These are phyloP conservation scores for Steccherinum ochraceum DNA, from an alignment of 768 basidiomycete genomes.

Conservation along the genomic window DNA sequence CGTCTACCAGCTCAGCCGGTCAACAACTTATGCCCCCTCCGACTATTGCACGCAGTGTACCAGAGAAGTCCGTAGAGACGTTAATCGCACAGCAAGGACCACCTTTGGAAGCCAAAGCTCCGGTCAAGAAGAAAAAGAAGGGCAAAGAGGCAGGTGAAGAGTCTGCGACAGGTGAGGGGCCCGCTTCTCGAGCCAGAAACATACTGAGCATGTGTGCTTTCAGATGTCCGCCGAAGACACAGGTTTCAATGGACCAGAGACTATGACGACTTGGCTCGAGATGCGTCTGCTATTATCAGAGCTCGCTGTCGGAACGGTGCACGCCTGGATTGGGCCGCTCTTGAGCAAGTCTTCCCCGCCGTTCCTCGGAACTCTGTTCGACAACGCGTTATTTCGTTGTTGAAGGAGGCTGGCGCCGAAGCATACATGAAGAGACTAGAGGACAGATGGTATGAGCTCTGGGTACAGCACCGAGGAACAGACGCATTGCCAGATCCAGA, in stretches of 20 bases:
- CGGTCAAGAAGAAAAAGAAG: slow-evolving; percentile 23
- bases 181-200: no score
- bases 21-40: slow-evolving; percentile 23
- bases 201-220: no score
- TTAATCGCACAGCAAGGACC: slow-evolving; percentile 42
- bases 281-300: slow-evolving; percentile 76
- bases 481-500: slow-evolving; percentile 65
- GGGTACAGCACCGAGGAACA: slow-evolving; percentile 66
- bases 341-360: slow-evolving; percentile 75
- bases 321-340: slow-evolving; percentile 63
- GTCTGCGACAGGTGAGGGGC: no score
- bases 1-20: no score
- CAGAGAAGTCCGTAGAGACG: slow-evolving; percentile 43
- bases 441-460: slow-evolving; percentile 75
- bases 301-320: slow-evolving; percentile 62
- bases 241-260: slow-evolving; percentile 82
- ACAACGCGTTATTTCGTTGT: slow-evolving; percentile 55
- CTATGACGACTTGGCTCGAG: slow-evolving; percentile 84
- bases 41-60: neutral
- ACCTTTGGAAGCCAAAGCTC: neutral
- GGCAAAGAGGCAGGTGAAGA: slow-evolving; percentile 27
- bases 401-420: slow-evolving; percentile 58
- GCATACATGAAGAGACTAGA: slow-evolving; percentile 75
- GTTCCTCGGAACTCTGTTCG: slow-evolving; percentile 70
- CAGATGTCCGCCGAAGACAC: slow-evolving; percentile 37